A percentile compares a stretch with the other conserved stretches of the same genome.
These are phyloP conservation scores for Candida ortonii DNA, from an alignment of 805 yeast species.

Conservation along the genomic window DNA sequence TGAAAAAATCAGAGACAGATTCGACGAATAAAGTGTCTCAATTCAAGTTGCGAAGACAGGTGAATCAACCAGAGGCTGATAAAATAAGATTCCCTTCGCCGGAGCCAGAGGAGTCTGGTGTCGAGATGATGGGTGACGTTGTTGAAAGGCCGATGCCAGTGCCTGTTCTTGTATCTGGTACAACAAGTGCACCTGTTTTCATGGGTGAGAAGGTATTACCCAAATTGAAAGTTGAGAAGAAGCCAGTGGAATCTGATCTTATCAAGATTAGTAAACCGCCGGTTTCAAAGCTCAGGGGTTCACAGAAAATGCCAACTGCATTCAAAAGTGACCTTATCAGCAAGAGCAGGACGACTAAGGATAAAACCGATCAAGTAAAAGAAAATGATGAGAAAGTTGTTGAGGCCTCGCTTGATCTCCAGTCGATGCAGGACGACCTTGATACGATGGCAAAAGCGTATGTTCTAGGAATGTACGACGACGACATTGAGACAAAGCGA, in stretches of 20 bases:
- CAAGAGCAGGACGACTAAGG: conserved; percentile 1
- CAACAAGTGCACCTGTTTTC: conserved; percentile 2
- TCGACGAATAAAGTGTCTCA: conserved; percentile 15
- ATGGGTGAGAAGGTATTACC: conserved; percentile 4
- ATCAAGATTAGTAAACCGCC: conserved; percentile 12
- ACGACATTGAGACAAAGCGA: conserved; percentile 54
- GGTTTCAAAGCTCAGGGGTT: conserved; percentile 6
- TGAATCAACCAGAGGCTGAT: conserved; percentile 19
- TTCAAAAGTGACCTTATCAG: conserved; percentile 16
- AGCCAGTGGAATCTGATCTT: conserved; percentile 5
- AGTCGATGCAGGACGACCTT: conserved; percentile 40
- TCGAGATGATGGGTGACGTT: conserved; percentile 20
- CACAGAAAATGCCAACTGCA: conserved; percentile 24
- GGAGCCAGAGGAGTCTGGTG: conserved; percentile 10
- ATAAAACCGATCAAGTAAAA: neutral
- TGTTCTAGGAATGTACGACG: conserved; percentile 57
- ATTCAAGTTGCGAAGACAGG: conserved; percentile 22
- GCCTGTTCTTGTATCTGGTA: neutral
- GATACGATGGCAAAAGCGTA: conserved; percentile 64
- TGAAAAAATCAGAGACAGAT: conserved; percentile 32
- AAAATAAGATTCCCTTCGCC: conserved; percentile 8
- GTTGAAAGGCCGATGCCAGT: conserved; percentile 10
- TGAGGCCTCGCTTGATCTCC: conserved; percentile 40
- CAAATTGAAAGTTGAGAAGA: conserved; percentile 9
- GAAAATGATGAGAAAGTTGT: conserved; percentile 9